A percentile compares a stretch with the other conserved stretches of the same genome.
phyloP scores from a whole-genome alignment of 2,329 filamentous ascomycete species.

The Paraphaeosphaeria minitans region DNA sequence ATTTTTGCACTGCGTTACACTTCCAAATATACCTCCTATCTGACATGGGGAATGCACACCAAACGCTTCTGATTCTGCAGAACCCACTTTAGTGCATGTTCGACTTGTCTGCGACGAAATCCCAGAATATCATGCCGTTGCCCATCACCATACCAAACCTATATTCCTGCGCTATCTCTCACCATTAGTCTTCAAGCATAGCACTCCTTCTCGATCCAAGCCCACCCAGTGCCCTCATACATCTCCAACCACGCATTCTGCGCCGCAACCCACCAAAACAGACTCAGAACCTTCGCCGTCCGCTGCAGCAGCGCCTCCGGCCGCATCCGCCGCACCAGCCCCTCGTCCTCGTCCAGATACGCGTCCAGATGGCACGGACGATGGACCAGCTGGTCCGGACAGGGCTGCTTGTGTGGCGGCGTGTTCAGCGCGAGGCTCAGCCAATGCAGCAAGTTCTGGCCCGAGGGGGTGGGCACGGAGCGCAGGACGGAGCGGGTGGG shows the following conservation, averaged over 20 bases:
- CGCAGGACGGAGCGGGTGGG: slow-evolving; percentile 16
- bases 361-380: slow-evolving; percentile 10
- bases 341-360: slow-evolving; percentile 17
- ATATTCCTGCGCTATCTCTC: too few relatives aligned
- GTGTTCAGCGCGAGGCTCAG: slow-evolving; percentile 1
- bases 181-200: neutral
- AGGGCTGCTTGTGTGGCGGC: neutral
- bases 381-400: slow-evolving; percentile 12
- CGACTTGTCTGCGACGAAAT: too few relatives aligned
- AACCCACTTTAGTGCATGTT: too few relatives aligned
- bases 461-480: slow-evolving; percentile 14
- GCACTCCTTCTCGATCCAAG: slow-evolving; percentile 10
- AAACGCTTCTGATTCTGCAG: too few relatives aligned
- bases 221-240: slow-evolving; percentile 12
- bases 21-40: too few relatives aligned
- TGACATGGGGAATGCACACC: too few relatives aligned
- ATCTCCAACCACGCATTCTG: slow-evolving; percentile 11
- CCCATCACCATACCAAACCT: too few relatives aligned
- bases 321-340: slow-evolving; percentile 1
- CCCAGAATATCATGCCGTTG: too few relatives aligned
- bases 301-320: slow-evolving; percentile 7
- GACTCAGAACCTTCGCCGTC: slow-evolving; percentile 10
- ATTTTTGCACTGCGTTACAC: too few relatives aligned
- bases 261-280: slow-evolving; percentile 17
- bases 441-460: slow-evolving; percentile 17